A percentile compares a stretch with the other conserved stretches of the same genome.
phyloP scores from a whole-genome alignment of 2,329 filamentous ascomycete genomes.

The Rhynchosporium secalis region DNA sequence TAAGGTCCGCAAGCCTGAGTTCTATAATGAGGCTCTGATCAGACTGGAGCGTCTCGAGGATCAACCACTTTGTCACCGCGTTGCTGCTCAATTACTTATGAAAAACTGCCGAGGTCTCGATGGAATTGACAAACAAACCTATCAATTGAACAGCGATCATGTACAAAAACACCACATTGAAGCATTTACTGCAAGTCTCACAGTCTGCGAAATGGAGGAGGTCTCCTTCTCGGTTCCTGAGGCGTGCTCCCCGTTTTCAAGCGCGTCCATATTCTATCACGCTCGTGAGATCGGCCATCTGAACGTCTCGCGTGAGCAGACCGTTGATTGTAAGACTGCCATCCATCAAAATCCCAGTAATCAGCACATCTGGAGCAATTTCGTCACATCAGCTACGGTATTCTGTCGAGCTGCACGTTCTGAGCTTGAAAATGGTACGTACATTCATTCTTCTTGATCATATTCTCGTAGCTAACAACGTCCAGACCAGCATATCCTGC shows the following conservation, averaged over 20 bases:
- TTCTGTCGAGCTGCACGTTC: slow-evolving; percentile 62
- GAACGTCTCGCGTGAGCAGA: slow-evolving; percentile 38
- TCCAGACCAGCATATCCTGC: slow-evolving; percentile 37
- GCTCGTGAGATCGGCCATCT: slow-evolving; percentile 42
- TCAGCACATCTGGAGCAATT: slow-evolving; percentile 67
- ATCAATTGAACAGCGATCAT: slow-evolving; percentile 35
- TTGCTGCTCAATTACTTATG: slow-evolving; percentile 39
- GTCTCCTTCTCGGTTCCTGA: slow-evolving; percentile 51
- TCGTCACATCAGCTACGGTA: slow-evolving; percentile 57
- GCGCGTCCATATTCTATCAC: slow-evolving; percentile 39
- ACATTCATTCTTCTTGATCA: background rate
- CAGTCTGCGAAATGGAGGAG: slow-evolving; percentile 61
- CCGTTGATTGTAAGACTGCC: slow-evolving; percentile 53
- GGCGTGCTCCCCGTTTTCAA: slow-evolving; percentile 50
- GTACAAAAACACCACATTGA: slow-evolving; percentile 50
- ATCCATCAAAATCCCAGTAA: slow-evolving; percentile 55
- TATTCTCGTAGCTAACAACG: slow-evolving; percentile 22
- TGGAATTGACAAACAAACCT: slow-evolving; percentile 33
- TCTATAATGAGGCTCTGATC: slow-evolving; percentile 39
- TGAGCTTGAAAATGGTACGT: slow-evolving; percentile 55
- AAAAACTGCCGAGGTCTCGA: slow-evolving; percentile 39
- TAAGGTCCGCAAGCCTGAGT: slow-evolving; percentile 31
- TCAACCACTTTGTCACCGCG: slow-evolving; percentile 39
- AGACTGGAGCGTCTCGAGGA: slow-evolving; percentile 37
- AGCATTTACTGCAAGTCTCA: slow-evolving; percentile 61